phyloP scores from a whole-genome alignment of 306 rosid genomes.

The Canavalia ensiformis region DNA sequence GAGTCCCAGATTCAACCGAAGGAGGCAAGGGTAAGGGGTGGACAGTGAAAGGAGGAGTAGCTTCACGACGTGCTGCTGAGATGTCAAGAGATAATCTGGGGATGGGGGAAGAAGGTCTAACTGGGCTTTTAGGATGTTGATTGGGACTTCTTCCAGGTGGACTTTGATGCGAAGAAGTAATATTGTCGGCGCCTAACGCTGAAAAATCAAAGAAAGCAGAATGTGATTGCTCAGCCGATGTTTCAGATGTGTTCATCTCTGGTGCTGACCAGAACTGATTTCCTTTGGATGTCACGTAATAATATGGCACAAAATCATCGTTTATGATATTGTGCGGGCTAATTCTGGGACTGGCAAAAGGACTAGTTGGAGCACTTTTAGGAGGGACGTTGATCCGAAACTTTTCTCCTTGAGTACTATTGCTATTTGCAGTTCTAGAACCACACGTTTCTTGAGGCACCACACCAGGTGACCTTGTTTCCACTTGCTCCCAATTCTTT shows the following conservation, averaged over 20 bases:
- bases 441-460: slow-evolving; percentile 45
- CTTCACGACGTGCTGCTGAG: slow-evolving; percentile 59
- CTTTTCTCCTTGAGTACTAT: slow-evolving; percentile 33
- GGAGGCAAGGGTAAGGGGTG: slow-evolving; percentile 99
- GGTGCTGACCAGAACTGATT: slow-evolving; percentile 91
- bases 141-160: slow-evolving; percentile 60
- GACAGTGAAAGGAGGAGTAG: slow-evolving; percentile 55
- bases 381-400: slow-evolving; percentile 57
- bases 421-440: slow-evolving; percentile 23
- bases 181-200: slow-evolving; percentile 50
- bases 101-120: slow-evolving; percentile 64
- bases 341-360: slow-evolving; percentile 67
- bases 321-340: slow-evolving; percentile 60
- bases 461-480: slow-evolving; percentile 48
- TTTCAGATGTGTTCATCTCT: slow-evolving; percentile 59
- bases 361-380: slow-evolving; percentile 78
- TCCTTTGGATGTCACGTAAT: slow-evolving; percentile 52
- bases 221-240: slow-evolving; percentile 47
- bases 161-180: slow-evolving; percentile 73
- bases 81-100: slow-evolving; percentile 57
- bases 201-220: slow-evolving; percentile 66
- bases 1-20: slow-evolving; percentile 77
- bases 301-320: slow-evolving; percentile 61
- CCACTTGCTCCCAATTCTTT: slow-evolving; percentile 53
- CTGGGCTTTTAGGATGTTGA: slow-evolving; percentile 59